These are phyloP conservation scores for Brassica nigra DNA, from an alignment of 345 rosid genomes.

Conservation along the genomic window DNA sequence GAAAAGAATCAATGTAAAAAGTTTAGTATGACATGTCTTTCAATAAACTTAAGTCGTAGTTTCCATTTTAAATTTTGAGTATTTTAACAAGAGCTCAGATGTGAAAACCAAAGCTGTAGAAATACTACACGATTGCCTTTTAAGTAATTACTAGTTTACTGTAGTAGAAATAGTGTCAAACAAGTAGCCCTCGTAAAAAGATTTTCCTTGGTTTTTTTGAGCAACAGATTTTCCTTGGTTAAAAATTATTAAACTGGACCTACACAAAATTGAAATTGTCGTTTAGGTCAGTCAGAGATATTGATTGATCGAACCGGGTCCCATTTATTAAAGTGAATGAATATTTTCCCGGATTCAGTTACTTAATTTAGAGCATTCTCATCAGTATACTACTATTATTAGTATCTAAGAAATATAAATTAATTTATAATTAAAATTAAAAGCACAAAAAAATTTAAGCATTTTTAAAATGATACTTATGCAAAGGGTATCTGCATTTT, in stretches of 20 bases:
- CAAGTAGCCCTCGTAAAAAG: background rate
- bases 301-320: slow-evolving; percentile 11
- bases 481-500: too few relatives aligned
- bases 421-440: too few relatives aligned
- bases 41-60: background rate
- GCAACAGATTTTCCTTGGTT: background rate
- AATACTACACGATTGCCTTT: background rate
- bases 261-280: background rate
- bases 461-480: too few relatives aligned
- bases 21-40: background rate
- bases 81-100: background rate
- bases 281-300: background rate
- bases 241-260: background rate
- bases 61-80: background rate
- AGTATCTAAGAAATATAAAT: too few relatives aligned
- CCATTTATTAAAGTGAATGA: background rate
- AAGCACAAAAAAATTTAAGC: too few relatives aligned
- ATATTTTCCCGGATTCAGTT: background rate
- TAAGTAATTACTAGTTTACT: background rate
- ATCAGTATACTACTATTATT: too few relatives aligned
- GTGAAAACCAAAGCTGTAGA: slow-evolving; percentile 3
- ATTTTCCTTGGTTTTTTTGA: too few relatives aligned
- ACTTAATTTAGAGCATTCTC: too few relatives aligned
- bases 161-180: background rate
- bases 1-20: background rate